A percentile compares a stretch with the other conserved stretches of the same genome.
Conservation (phyloP, 1,139 yeast genomes). For the Hansenula anomala region DNA sequence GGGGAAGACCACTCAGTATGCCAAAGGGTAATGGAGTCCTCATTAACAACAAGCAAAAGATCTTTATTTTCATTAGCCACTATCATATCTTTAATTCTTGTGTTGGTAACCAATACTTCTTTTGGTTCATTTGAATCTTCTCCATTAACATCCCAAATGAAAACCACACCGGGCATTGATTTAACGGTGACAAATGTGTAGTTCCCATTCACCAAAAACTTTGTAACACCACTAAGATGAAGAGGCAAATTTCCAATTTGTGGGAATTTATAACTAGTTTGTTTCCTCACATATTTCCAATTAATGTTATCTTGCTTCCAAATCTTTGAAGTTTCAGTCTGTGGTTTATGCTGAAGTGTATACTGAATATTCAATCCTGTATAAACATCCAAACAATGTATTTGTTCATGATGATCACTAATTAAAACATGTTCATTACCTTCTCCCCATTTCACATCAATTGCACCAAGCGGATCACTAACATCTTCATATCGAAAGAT, state of each 20-base stretch:
- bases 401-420: conserved; percentile 12
- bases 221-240: conserved; percentile 4
- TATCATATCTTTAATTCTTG: conserved; percentile 6
- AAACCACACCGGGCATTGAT: conserved; percentile 13
- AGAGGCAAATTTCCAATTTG: conserved; percentile 3
- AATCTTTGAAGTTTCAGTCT: neutral
- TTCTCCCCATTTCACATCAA: conserved; percentile 7
- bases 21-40: conserved; percentile 11
- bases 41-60: conserved; percentile 5
- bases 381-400: conserved; percentile 5
- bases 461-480: conserved; percentile 9
- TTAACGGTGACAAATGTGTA: conserved; percentile 3
- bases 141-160: conserved; percentile 10
- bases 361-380: conserved; percentile 4
- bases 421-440: conserved; percentile 9
- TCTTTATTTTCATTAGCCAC: neutral
- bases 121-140: neutral
- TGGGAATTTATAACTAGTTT: conserved; percentile 5
- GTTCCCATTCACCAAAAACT: neutral
- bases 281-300: conserved; percentile 5
- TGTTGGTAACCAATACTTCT: conserved; percentile 6
- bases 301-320: conserved; percentile 10
- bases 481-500: conserved; percentile 5
- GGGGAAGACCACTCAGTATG: neutral
- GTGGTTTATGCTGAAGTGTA: conserved; percentile 1